Evolutionary conservation across 1,139 yeast species (phyloP).

Genomic region (Citeromyces hawaiiensis): DNA sequence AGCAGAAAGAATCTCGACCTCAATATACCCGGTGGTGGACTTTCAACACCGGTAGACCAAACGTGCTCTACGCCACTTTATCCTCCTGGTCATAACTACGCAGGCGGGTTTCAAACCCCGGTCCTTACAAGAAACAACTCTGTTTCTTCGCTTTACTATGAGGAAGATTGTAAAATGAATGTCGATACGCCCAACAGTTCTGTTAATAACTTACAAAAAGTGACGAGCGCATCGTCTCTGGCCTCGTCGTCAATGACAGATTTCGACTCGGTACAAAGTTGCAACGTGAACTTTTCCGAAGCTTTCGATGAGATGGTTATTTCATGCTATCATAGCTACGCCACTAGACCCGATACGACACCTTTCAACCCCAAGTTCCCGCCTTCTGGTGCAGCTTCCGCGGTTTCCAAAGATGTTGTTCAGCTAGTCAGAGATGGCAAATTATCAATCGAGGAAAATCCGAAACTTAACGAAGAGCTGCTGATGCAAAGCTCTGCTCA

Average conservation of each 20-base stretch:
- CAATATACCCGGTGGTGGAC: constrained; percentile 8
- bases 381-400: constrained; percentile 25
- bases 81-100: neutral
- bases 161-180: constrained; percentile 3
- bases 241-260: constrained; percentile 6
- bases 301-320: constrained; percentile 20
- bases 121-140: constrained; percentile 10
- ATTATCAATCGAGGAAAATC: constrained; percentile 18
- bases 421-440: constrained; percentile 12
- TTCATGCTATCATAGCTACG: constrained; percentile 18
- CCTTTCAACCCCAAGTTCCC: constrained; percentile 27
- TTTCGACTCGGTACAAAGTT: neutral
- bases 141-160: constrained; percentile 10
- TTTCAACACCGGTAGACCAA: constrained; percentile 13
- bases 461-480: constrained; percentile 15
- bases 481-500: constrained; percentile 10
- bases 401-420: constrained; percentile 22
- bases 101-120: constrained; percentile 8
- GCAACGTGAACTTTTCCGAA: constrained; percentile 13
- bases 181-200: constrained; percentile 1
- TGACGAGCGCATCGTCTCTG: constrained; percentile 4
- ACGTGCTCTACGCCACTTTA: constrained; percentile 4
- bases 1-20: constrained; percentile 10
- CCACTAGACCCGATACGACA: constrained; percentile 23
- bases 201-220: constrained; percentile 2